Evolutionary conservation across 176 grass and related monocot genomes (phyloP), one percentile per base, ranked within the genome.

Genomic region (Oryza australiensis): DNA sequence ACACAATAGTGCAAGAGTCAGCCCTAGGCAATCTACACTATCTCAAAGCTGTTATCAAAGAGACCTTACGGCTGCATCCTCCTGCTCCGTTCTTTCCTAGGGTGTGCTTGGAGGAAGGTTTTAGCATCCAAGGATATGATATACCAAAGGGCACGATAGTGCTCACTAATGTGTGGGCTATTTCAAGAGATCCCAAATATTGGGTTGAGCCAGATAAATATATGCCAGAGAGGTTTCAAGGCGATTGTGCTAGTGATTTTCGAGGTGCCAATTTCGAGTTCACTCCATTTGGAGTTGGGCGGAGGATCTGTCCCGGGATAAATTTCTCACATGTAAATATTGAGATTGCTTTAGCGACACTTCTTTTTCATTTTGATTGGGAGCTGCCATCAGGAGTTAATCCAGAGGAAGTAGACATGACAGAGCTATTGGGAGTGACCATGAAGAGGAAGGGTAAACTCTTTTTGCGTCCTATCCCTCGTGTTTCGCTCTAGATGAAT

Each of bases 331-430:
- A 80, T 33, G 70, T 37, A 9, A 74, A 16, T 26, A 6, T 89
- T 11, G 74, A 77, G 80, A 42, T 84, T 5, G 57, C 81, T 5
- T 34, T 88, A 0, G 81, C 86, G 1, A 55, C 23, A 12, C 51
- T 88, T 5, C 24, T 88, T 22, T 84, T 68, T 43, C 59, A 66
- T 71, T 88, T 88, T 57, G 75, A 88, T 0, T 88, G 81, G 86
- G 63, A 74, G 45, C 24, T 80, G 6, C 68, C 76, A 2, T 23
- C 33, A 1, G 70, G 30, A 41, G 29, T 20, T 5, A 63, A 51
- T 18, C 49, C 76, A 7, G 9, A 18, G 5, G 18, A 75, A 26
- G 6, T 86, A 9, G 67, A 79, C 57, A 86, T 86, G 75, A 30
- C 66, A 2, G 75, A 86, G n/a, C 20, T 5, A 12, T 67, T 74